Evolutionary conservation across 192 early-diverging fungal genomes (phyloP).

Genomic region (Backusella circina): DNA sequence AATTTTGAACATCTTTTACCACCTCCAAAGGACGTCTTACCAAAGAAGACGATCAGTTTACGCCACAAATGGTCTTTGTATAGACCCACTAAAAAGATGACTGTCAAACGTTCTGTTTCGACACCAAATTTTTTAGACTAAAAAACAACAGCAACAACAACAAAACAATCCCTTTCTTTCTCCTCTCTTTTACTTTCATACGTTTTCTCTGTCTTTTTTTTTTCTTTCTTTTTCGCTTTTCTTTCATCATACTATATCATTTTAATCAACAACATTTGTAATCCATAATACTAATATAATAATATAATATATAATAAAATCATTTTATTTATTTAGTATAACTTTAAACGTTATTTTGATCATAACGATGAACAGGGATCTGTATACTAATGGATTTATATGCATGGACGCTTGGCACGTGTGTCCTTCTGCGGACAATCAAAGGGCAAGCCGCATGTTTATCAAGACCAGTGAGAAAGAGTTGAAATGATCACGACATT

Average conservation of each 20-base stretch:
- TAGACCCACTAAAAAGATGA: not conserved
- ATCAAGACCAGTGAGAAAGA: not conserved
- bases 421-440: not conserved
- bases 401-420: not conserved
- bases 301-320: not conserved
- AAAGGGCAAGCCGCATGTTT: not conserved
- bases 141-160: no score
- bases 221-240: not conserved
- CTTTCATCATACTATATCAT: not conserved
- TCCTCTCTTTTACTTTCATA: not conserved
- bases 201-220: not conserved
- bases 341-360: not conserved
- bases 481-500: not conserved
- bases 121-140: not conserved
- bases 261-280: not conserved
- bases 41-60: not conserved
- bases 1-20: conserved; percentile 1
- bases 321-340: not conserved
- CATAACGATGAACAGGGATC: not conserved
- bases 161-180: not conserved
- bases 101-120: not conserved
- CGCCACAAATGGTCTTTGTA: conserved; percentile 1
- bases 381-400: not conserved
- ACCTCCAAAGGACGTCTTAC: not conserved
- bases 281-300: conserved; percentile 4